phyloP scores from a whole-genome alignment of 352 stramenopile genomes.

The Globisporangium carolinianum region DNA sequence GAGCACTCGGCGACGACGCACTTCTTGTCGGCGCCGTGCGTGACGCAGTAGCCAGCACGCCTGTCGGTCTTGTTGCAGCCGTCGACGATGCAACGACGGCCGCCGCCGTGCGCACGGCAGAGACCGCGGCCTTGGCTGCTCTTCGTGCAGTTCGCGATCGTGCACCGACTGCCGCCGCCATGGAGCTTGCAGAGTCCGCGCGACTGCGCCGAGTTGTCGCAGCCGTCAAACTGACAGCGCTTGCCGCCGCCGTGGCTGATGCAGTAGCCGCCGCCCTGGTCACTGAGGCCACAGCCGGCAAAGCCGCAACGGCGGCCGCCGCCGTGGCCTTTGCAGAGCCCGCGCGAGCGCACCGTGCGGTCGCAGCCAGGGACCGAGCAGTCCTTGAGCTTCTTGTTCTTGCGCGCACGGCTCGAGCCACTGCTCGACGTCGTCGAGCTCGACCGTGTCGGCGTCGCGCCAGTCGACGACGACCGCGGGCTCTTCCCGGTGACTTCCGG shows the following conservation, averaged over 20 bases:
- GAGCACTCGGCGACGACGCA: conserved; percentile 74
- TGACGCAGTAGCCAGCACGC: conserved; percentile 70
- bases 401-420: conserved; percentile 29
- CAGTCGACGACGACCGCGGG: conserved; percentile 6
- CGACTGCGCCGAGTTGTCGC: conserved; percentile 81
- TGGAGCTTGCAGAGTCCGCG: conserved; percentile 77
- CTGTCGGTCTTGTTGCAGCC: conserved; percentile 84
- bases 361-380: conserved; percentile 72
- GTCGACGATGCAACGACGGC: conserved; percentile 73
- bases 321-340: conserved; percentile 75
- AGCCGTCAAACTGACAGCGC: conserved; percentile 65
- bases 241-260: conserved; percentile 82
- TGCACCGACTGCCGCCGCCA: conserved; percentile 71
- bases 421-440: conserved; percentile 24
- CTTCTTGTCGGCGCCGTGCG: conserved; percentile 78
- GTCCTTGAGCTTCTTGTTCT: conserved; percentile 82
- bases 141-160: conserved; percentile 76
- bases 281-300: conserved; percentile 58
- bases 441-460: conserved; percentile 31
- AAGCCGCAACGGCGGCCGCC: conserved; percentile 68
- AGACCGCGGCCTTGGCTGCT: conserved; percentile 79
- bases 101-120: conserved; percentile 78
- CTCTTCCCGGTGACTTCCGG: conserved; percentile 7
- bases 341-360: conserved; percentile 68
- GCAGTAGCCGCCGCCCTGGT: conserved; percentile 74